Conservation (phyloP, 305 asterid genomes). For the Fraxinus angustifolia region DNA sequence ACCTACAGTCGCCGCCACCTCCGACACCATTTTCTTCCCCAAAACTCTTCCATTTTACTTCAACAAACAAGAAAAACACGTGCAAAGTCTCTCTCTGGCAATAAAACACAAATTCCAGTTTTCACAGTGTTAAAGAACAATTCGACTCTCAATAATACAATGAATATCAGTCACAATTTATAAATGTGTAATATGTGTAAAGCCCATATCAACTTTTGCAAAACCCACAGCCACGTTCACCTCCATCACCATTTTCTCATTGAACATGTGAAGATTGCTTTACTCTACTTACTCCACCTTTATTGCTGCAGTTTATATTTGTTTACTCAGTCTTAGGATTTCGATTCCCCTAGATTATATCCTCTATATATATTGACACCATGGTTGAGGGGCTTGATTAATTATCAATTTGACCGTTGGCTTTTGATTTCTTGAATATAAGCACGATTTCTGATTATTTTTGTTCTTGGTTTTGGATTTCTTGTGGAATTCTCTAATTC, state of each 20-base stretch:
- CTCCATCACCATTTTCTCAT: background rate
- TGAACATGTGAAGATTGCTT: background rate
- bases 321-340: background rate
- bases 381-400: background rate
- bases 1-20: background rate
- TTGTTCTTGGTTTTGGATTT: slow-evolving; percentile 3
- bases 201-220: background rate
- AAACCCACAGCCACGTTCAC: background rate
- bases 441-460: background rate
- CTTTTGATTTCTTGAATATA: background rate
- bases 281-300: background rate
- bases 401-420: background rate
- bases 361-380: background rate
- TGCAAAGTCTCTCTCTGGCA: background rate
- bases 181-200: background rate
- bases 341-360: background rate
- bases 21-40: background rate
- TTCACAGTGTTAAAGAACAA: background rate
- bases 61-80: background rate
- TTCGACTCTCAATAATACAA: background rate
- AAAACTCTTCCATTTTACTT: background rate
- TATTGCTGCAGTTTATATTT: background rate
- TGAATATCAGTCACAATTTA: background rate
- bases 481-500: background rate
- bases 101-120: background rate